Percentiles rank a stretch among this genome's conserved stretches.
Evolutionary conservation across 2,329 filamentous ascomycete genomes (phyloP).

Genomic region (Trichoderma harzianum): DNA sequence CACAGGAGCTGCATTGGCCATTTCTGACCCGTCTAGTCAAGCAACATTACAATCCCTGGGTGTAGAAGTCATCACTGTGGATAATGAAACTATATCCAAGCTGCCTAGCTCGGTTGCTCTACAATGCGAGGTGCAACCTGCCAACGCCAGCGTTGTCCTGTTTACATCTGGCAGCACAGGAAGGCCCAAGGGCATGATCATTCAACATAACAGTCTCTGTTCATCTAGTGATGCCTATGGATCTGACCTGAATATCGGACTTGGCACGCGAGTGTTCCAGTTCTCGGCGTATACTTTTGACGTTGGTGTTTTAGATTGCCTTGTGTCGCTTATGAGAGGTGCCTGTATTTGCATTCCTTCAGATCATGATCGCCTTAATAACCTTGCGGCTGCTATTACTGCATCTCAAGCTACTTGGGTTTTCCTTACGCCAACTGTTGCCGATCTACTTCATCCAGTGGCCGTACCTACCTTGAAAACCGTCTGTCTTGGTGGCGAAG

Average conservation of each 20-base stretch:
- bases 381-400: conserved; percentile 18
- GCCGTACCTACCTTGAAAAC: background rate
- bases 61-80: background rate
- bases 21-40: background rate
- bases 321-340: conserved; percentile 20
- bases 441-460: conserved; percentile 3
- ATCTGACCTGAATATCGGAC: conserved; percentile 1
- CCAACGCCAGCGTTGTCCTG: conserved; percentile 5
- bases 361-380: conserved; percentile 19
- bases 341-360: conserved; percentile 23
- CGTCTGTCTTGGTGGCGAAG: conserved; percentile 14
- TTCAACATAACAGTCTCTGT: conserved; percentile 15
- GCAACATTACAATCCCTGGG: background rate
- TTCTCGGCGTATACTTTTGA: conserved; percentile 24
- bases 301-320: conserved; percentile 21
- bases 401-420: background rate
- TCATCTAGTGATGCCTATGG: conserved; percentile 9
- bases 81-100: background rate
- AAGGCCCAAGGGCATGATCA: conserved; percentile 5
- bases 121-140: background rate
- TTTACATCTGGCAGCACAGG: conserved; percentile 15
- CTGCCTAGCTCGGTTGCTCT: background rate
- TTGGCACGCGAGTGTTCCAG: conserved; percentile 17
- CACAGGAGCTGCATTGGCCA: background rate
- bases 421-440: conserved; percentile 22